A percentile compares a stretch with the other conserved stretches of the same genome.
Evolutionary conservation across 768 basidiomycete genomes (phyloP).

Genomic region (Pulveroboletus frians): DNA sequence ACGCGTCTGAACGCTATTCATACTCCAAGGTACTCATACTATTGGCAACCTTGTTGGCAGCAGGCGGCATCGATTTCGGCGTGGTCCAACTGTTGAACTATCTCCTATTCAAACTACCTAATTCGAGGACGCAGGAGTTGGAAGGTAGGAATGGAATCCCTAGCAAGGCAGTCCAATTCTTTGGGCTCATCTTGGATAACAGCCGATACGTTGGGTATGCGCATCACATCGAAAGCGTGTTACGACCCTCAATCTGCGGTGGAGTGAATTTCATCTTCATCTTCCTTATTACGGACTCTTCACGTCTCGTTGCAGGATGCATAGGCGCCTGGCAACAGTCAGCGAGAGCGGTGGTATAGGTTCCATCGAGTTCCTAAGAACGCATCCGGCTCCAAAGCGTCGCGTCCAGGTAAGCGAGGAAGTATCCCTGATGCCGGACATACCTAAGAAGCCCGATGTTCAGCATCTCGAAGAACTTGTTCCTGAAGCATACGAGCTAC

Average conservation of each 20-base stretch:
- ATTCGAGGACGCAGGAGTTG: conserved; percentile 73
- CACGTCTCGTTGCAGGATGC: conserved; percentile 49
- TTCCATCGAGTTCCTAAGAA: conserved; percentile 59
- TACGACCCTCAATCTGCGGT: conserved; percentile 77
- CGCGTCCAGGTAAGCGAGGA: conserved; percentile 58
- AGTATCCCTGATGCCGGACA: background rate
- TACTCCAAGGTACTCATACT: conserved; percentile 37
- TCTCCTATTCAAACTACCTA: conserved; percentile 66
- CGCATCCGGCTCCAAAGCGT: conserved; percentile 73
- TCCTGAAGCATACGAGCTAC: conserved; percentile 52
- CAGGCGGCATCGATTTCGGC: conserved; percentile 51
- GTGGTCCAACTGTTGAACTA: conserved; percentile 44
- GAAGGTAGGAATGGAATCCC: conserved; percentile 50
- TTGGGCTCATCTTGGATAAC: conserved; percentile 2
- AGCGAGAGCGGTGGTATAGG: conserved; percentile 39
- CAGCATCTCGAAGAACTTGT: conserved; percentile 51
- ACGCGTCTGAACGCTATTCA: conserved; percentile 48
- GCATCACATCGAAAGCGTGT: conserved; percentile 78
- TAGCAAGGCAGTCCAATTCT: background rate
- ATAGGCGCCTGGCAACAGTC: conserved; percentile 54
- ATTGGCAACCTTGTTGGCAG: conserved; percentile 39
- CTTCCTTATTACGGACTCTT: background rate
- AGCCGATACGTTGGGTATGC: conserved; percentile 87
- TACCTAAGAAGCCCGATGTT: background rate
- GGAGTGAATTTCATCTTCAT: conserved; percentile 37